A percentile compares a stretch with the other conserved stretches of the same genome.
Conservation (phyloP, 768 basidiomycete genomes). For the Rubroboletus satanas region DNA sequence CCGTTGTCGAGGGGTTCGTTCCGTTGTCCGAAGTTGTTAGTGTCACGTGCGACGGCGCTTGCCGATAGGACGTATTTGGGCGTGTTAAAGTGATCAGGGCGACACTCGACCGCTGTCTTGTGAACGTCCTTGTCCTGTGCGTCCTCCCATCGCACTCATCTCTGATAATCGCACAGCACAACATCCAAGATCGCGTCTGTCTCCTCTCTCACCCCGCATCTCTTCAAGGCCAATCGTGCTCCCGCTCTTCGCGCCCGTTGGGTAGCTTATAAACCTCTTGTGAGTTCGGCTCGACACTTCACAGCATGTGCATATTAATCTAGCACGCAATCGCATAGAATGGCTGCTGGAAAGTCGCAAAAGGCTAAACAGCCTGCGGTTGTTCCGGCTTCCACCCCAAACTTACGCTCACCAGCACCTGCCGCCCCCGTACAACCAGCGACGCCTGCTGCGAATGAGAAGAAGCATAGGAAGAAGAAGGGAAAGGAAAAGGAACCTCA, state of each 20-base stretch:
- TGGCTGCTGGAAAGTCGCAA: conserved; percentile 29
- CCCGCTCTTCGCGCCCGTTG: not conserved
- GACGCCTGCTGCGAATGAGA: conserved; percentile 17
- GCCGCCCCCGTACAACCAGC: conserved; percentile 6
- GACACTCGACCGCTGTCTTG: conserved; percentile 16
- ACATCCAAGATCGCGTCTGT: conserved; percentile 15
- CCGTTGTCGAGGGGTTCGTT: conserved; percentile 8
- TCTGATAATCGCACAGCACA: conserved; percentile 17
- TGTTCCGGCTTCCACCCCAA: conserved; percentile 5
- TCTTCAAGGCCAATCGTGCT: not conserved
- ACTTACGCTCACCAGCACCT: conserved; percentile 8
- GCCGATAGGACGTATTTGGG: conserved; percentile 28
- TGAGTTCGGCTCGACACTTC: conserved; percentile 8
- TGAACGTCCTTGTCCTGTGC: conserved; percentile 13
- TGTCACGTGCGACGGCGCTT: conserved; percentile 32
- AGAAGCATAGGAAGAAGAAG: conserved; percentile 48
- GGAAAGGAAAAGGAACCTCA: conserved; percentile 35
- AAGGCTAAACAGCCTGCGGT: conserved; percentile 19
- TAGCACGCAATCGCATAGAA: conserved; percentile 18
- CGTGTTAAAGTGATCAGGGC: conserved; percentile 33
- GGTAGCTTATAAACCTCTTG: conserved; percentile 7
- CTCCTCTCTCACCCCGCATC: not conserved
- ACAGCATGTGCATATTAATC: conserved; percentile 15
- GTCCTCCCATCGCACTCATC: conserved; percentile 20
- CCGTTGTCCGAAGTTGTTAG: conserved; percentile 12